Percentiles rank a stretch among this genome's conserved stretches.
phyloP scores from a whole-genome alignment of 2,329 filamentous ascomycete genomes.

The Aspergillus arachidicola region DNA sequence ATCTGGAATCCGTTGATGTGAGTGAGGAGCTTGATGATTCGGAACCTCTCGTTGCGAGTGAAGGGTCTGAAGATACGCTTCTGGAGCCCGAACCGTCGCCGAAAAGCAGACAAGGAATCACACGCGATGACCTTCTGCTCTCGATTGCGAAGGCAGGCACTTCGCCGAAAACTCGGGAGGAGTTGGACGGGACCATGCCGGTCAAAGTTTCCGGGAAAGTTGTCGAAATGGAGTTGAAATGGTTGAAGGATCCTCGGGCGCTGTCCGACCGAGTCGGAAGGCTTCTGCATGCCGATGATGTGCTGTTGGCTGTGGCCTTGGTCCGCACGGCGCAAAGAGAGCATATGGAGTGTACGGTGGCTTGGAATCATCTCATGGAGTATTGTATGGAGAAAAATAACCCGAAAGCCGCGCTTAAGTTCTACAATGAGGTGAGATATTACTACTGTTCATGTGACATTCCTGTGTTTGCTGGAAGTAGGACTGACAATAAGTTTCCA shows the following conservation, averaged over 20 bases:
- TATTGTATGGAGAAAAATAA: constrained; percentile 65
- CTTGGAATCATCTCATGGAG: constrained; percentile 86
- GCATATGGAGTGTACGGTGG: constrained; percentile 66
- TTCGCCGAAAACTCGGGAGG: constrained; percentile 1
- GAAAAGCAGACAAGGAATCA: background rate
- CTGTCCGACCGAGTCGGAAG: constrained; percentile 69
- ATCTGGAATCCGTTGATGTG: background rate
- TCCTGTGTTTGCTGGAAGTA: background rate
- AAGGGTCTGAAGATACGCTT: background rate
- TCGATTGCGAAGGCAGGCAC: constrained; percentile 18
- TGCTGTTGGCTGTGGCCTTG: constrained; percentile 68
- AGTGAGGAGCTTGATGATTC: background rate
- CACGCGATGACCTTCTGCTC: constrained; percentile 13
- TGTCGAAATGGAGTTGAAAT: constrained; percentile 58
- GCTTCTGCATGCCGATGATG: constrained; percentile 61
- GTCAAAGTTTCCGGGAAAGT: constrained; percentile 5
- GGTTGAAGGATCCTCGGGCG: constrained; percentile 70
- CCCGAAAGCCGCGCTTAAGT: constrained; percentile 68
- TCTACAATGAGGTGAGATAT: constrained; percentile 78
- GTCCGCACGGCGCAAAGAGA: constrained; percentile 68
- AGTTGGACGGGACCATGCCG: background rate
- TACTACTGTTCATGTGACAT: background rate
- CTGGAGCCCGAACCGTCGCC: background rate
- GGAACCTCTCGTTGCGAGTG: background rate
- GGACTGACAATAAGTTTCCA: constrained; percentile 16